Evolutionary conservation across 2,329 filamentous ascomycete genomes (phyloP).

Genomic region (Elsinoe arachidis): DNA sequence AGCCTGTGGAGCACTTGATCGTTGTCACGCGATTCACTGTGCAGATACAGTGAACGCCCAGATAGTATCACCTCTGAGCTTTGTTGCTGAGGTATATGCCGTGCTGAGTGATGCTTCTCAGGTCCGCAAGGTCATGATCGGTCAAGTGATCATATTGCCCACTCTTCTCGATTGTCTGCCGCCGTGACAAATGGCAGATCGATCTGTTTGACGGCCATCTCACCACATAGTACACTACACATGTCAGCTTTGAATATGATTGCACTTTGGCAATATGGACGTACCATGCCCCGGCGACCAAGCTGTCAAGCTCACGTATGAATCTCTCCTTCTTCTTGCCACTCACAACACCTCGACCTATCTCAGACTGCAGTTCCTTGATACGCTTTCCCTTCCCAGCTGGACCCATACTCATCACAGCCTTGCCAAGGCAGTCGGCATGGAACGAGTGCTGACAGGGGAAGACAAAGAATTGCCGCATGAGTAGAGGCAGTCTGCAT

Average conservation of each 20-base stretch:
- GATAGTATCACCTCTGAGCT: too few species aligned
- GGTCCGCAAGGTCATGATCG: background rate
- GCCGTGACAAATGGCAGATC: constrained; percentile 81
- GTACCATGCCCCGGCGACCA: constrained; percentile 85
- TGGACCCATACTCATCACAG: constrained; percentile 74
- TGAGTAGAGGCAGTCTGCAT: constrained; percentile 76
- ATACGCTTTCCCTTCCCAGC: constrained; percentile 70
- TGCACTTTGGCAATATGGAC: constrained; percentile 23
- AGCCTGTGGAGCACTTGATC: background rate
- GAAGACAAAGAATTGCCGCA: constrained; percentile 94
- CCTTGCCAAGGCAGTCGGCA: constrained; percentile 81
- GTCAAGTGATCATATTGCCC: constrained; percentile 46
- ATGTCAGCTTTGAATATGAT: background rate
- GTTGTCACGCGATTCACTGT: too few species aligned
- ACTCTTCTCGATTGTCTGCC: constrained; percentile 68
- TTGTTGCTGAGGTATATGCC: background rate
- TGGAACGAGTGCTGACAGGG: constrained; percentile 98
- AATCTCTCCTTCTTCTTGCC: constrained; percentile 70
- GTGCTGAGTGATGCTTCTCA: background rate
- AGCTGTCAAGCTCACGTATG: constrained; percentile 79
- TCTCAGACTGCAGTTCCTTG: constrained; percentile 72
- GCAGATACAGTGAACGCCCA: too few species aligned
- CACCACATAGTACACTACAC: constrained; percentile 78
- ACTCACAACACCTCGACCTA: constrained; percentile 59
- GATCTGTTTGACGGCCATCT: constrained; percentile 87